phyloP scores from a whole-genome alignment of 495 filamentous ascomycete genomes.

The Schizothecium vesticola region DNA sequence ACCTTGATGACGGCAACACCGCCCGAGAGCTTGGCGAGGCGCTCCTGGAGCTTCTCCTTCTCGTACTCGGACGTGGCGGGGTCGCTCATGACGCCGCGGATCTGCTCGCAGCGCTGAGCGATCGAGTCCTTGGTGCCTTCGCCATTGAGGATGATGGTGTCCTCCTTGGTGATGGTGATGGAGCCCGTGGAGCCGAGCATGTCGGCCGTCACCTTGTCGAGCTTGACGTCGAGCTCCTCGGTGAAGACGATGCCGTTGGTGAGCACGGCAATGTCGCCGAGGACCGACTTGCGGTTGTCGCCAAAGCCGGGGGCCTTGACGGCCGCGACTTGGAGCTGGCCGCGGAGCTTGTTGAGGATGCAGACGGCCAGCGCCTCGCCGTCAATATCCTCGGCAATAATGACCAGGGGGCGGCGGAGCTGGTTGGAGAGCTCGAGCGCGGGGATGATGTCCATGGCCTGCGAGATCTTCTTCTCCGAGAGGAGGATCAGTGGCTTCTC shows the following conservation, averaged over 20 bases:
- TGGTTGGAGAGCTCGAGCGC: conserved; percentile 96
- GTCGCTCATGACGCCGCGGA: conserved; percentile 93
- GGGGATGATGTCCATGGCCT: conserved; percentile 96
- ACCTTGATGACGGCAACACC: conserved; percentile 99
- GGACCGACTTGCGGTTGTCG: conserved; percentile 99
- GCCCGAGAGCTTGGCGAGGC: conserved; percentile 97
- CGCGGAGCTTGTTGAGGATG: conserved; percentile 99
- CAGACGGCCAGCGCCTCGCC: conserved; percentile 97
- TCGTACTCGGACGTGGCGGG: conserved; percentile 94
- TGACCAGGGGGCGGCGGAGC: conserved; percentile 88
- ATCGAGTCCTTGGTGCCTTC: conserved; percentile 94
- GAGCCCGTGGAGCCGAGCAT: conserved; percentile 96
- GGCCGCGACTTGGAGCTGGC: conserved; percentile 95
- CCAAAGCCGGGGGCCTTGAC: conserved; percentile 99
- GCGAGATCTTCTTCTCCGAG: conserved; percentile 99
- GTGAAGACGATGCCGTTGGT: conserved; percentile 97
- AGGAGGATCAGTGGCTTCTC: conserved; percentile 98
- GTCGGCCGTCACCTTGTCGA: conserved; percentile 92
- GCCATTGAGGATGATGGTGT: conserved; percentile 97
- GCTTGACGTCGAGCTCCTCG: conserved; percentile 96
- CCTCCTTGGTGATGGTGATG: conserved; percentile 99
- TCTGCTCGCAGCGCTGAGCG: conserved; percentile 95
- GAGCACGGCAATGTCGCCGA: conserved; percentile 89
- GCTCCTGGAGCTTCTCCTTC: conserved; percentile 99
- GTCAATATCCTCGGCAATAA: conserved; percentile 98